These are phyloP conservation scores for Cercospora canescens DNA, from an alignment of 2,329 filamentous ascomycete genomes.

Conservation along the genomic window DNA sequence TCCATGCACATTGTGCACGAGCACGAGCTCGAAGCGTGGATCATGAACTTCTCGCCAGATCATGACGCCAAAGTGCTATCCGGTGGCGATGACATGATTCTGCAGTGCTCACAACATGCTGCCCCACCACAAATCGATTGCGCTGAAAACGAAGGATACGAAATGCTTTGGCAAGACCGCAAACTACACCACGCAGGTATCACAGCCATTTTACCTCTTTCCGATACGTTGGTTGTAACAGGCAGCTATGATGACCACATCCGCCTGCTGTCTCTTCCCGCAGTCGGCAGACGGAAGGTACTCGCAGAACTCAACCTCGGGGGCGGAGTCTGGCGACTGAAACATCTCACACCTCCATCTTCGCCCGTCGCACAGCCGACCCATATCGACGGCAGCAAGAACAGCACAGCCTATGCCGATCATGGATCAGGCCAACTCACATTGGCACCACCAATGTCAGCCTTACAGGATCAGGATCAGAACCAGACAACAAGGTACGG, in stretches of 20 bases:
- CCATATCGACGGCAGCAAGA: not conserved
- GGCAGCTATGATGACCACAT: slow-evolving; percentile 90
- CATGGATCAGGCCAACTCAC: not conserved
- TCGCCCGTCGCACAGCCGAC: not conserved
- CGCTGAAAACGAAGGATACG: not conserved
- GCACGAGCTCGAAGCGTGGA: slow-evolving; percentile 72
- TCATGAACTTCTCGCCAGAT: slow-evolving; percentile 57
- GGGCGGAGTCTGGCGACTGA: slow-evolving; percentile 86
- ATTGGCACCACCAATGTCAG: not conserved
- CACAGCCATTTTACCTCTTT: slow-evolving; percentile 77
- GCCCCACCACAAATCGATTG: not conserved
- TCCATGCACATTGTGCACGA: slow-evolving; percentile 29
- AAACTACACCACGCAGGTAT: slow-evolving; percentile 78
- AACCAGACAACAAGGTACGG: slow-evolving; percentile 15
- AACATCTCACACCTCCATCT: slow-evolving; percentile 50
- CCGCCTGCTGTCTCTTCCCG: slow-evolving; percentile 59
- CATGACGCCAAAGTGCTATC: slow-evolving; percentile 51
- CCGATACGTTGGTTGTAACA: slow-evolving; percentile 66
- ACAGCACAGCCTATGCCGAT: not conserved
- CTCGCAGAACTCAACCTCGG: slow-evolving; percentile 66
- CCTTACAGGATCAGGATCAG: slow-evolving; percentile 14
- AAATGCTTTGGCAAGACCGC: slow-evolving; percentile 47
- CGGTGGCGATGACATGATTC: slow-evolving; percentile 74
- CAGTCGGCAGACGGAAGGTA: slow-evolving; percentile 47
- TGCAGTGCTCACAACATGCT: slow-evolving; percentile 39